Conservation (phyloP, 1,139 yeast genomes). For the Sugiyamaella castrensis region DNA sequence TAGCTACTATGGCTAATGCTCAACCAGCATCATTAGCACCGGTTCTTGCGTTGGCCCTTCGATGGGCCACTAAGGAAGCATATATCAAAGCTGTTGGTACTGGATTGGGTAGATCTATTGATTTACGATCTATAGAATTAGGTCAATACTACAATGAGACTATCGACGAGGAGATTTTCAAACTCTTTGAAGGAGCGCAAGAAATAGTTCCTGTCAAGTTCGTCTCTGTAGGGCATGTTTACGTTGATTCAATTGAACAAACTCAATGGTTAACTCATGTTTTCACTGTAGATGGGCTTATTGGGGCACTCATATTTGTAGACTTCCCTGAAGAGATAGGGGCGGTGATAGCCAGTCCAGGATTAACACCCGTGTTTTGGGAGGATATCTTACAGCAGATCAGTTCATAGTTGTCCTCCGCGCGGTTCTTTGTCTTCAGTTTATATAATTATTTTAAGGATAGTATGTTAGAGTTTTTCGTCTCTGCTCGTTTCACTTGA, state of each 20-base stretch:
- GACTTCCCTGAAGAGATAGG: too few species aligned
- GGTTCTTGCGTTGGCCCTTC: constrained; percentile 6
- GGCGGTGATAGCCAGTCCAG: too few species aligned
- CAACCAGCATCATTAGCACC: neutral
- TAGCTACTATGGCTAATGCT: neutral
- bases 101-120: constrained; percentile 9
- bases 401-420: too few species aligned
- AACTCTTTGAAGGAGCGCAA: neutral
- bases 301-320: neutral
- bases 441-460: too few species aligned
- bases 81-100: constrained; percentile 13
- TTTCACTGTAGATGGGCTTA: constrained; percentile 7
- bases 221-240: neutral
- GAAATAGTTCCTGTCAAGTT: neutral
- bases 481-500: too few species aligned
- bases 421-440: too few species aligned
- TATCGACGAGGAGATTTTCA: constrained; percentile 1
- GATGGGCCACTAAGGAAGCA: constrained; percentile 14
- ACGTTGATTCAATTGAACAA: constrained; percentile 2
- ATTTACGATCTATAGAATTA: constrained; percentile 1
- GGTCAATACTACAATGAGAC: neutral
- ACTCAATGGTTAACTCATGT: constrained; percentile 5
- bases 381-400: too few species aligned
- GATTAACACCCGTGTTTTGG: too few species aligned
- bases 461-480: too few species aligned